Base-by-base conservation (phyloP, 2,329 filamentous ascomycete species). In the Paecilomyces sp. region DNA sequence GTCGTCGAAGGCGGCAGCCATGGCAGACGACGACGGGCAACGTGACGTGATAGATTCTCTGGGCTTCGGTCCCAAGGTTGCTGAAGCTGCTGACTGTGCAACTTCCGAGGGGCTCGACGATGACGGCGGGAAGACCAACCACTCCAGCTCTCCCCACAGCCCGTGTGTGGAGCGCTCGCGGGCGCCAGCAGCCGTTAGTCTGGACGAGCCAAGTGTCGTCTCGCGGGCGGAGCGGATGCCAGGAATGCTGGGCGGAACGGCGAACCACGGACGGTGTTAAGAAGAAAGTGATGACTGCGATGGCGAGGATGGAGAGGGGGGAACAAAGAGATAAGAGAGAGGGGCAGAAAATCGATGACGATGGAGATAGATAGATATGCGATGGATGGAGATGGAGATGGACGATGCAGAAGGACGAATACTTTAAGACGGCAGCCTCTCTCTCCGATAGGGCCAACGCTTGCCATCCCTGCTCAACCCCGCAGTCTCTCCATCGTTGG, bases 1-100 rank as follows among this genome's bases (percentile, higher is more conserved):
- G 74, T 92, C 89, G 72, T 92, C 88, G 74, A 89, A 89, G 67
- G 73, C 73, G 62, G 73, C 72, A 59, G 73, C 73, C 73, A 76
- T 76, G 57, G 57, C 57, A 59, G 60, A 33, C 28, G 18, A 31
- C 13, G 67, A 63, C 63, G 64, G 67, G 66, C 65, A 72, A 68
- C 68, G 71, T 73, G 71, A 74, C 71, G 71, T 73, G 69, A 72
- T 70, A 65, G 68, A 72, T 71, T 70, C 68, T 64, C 64, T 53
- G 61, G 63, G 64, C 12, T 54, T 51, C 50, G 57, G 57, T 58
- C 47, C 50, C 57, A 54, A 50, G 28, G 24, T 33, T 56, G 28
- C 13, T 57, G 65, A 62, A 57, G 58, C 61, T 63, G 63, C 64
- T 65, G 64, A 64, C 63, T 67, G 62, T 65, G 57, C 62, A 58